These are phyloP conservation scores for Pseudomassariella vexata DNA, from an alignment of 2,329 filamentous ascomycete species.

Conservation along the genomic window DNA sequence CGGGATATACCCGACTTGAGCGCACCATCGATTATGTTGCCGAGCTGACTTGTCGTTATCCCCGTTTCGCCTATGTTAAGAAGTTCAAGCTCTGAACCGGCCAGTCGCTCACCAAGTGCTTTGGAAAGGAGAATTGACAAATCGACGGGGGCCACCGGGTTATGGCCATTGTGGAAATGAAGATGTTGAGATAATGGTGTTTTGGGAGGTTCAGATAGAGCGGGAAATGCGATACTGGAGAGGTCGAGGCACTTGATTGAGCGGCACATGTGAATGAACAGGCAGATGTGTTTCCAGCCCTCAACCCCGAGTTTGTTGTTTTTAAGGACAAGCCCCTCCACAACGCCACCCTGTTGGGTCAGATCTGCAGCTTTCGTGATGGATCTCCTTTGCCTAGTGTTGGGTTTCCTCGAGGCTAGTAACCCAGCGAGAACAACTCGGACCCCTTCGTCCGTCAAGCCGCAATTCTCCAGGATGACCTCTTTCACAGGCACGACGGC, in stretches of 20 bases:
- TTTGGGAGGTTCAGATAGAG: constrained; percentile 15
- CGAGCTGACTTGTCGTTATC: constrained; percentile 64
- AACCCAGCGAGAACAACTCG: constrained; percentile 82
- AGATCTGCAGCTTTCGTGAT: constrained; percentile 28
- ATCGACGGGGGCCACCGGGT: constrained; percentile 35
- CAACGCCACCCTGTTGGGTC: constrained; percentile 59
- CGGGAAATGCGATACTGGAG: constrained; percentile 75
- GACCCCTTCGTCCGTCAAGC: constrained; percentile 79
- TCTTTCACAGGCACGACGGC: constrained; percentile 89
- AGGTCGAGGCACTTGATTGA: constrained; percentile 83
- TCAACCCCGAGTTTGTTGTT: constrained; percentile 85
- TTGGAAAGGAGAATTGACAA: constrained; percentile 64
- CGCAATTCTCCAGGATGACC: constrained; percentile 79
- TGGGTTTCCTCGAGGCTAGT: constrained; percentile 68
- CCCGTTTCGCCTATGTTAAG: constrained; percentile 77
- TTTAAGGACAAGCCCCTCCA: constrained; percentile 83
- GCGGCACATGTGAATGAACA: constrained; percentile 86
- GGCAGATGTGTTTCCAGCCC: constrained; percentile 85
- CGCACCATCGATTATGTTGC: constrained; percentile 75
- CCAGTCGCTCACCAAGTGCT: constrained; percentile 71
- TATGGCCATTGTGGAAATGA: constrained; percentile 22
- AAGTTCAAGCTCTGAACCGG: constrained; percentile 71
- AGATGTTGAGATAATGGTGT: constrained; percentile 15
- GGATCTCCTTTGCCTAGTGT: constrained; percentile 45
- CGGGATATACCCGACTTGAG: constrained; percentile 71